A percentile compares a stretch with the other conserved stretches of the same genome.
phyloP scores from a whole-genome alignment of 1,284 basidiomycete genomes.

The Apiotrichum sp. region DNA sequence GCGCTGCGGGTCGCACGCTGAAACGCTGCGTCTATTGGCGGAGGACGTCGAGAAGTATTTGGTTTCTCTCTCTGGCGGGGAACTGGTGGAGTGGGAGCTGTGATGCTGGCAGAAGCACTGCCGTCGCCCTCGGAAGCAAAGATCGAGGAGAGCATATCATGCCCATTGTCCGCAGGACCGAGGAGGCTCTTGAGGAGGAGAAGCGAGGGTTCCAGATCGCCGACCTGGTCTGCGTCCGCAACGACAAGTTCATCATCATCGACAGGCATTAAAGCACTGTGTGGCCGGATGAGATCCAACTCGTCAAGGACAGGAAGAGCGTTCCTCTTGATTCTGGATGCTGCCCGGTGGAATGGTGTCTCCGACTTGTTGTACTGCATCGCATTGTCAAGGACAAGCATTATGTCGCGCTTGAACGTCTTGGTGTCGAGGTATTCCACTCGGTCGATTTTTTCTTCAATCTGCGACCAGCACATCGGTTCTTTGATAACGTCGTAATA shows the following conservation, averaged over 20 bases:
- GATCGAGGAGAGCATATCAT: conserved; percentile 60
- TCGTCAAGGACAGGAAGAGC: conserved; percentile 58
- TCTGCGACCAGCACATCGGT: conserved; percentile 84
- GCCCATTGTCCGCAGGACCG: conserved; percentile 11
- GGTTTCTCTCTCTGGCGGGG: no score
- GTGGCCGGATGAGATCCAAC: conserved; percentile 48
- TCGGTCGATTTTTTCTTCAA: conserved; percentile 69
- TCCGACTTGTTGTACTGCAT: conserved; percentile 76
- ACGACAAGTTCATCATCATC: not conserved
- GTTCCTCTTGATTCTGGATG: conserved; percentile 61
- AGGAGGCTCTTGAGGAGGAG: conserved; percentile 33
- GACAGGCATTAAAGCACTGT: not conserved
- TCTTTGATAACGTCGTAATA: conserved; percentile 80
- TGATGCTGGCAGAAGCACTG: not conserved
- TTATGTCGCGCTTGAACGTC: conserved; percentile 74
- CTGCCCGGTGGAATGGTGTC: conserved; percentile 66
- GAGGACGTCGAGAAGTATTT: no score
- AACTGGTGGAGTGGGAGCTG: no score
- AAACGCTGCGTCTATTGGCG: no score
- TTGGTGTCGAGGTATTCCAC: conserved; percentile 71
- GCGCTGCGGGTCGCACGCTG: no score
- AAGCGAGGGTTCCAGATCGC: conserved; percentile 66
- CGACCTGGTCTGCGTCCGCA: conserved; percentile 35
- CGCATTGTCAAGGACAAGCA: conserved; percentile 79
- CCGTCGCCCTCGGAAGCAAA: conserved; percentile 61